phyloP scores from a whole-genome alignment of 2,329 filamentous ascomycete genomes.

The Gaeumannomyces sp. region DNA sequence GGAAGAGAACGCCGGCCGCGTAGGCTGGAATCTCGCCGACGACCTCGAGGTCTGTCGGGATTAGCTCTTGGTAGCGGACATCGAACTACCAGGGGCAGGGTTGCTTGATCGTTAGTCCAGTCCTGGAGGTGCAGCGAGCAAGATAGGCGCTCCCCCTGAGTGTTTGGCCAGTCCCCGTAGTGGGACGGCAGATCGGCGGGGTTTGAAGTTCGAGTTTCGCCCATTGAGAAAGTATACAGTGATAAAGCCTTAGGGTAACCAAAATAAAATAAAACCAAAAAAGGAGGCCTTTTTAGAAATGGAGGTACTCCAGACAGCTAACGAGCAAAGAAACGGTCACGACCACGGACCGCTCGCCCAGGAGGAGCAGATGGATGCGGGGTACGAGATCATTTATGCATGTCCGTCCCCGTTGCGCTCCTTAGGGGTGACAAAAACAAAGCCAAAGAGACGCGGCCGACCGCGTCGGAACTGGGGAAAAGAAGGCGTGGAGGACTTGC shows the following conservation, averaged over 20 bases:
- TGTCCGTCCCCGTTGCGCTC: not conserved
- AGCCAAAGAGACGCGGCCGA: not conserved
- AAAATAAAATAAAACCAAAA: no score
- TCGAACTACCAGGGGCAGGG: slow-evolving; percentile 8
- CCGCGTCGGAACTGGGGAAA: not conserved
- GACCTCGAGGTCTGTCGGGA: slow-evolving; percentile 10
- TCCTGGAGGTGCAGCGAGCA: not conserved
- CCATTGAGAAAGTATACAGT: not conserved
- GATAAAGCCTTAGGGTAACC: not conserved
- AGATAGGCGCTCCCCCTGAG: slow-evolving; percentile 7
- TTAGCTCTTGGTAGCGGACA: slow-evolving; percentile 11
- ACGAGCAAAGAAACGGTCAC: not conserved
- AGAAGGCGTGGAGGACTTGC: not conserved
- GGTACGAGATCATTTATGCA: not conserved
- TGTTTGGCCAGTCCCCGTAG: slow-evolving; percentile 12
- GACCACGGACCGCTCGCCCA: not conserved
- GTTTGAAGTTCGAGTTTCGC: not conserved
- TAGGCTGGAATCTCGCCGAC: slow-evolving; percentile 10
- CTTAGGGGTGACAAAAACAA: not conserved
- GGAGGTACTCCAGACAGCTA: not conserved
- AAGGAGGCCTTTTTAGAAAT: no score
- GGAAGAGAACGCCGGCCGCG: slow-evolving; percentile 12
- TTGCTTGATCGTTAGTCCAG: not conserved
- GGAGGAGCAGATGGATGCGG: not conserved
- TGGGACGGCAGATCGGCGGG: not conserved